Conservation (phyloP, 257 asterid genomes). For the Oldenlandia corymbosa region DNA sequence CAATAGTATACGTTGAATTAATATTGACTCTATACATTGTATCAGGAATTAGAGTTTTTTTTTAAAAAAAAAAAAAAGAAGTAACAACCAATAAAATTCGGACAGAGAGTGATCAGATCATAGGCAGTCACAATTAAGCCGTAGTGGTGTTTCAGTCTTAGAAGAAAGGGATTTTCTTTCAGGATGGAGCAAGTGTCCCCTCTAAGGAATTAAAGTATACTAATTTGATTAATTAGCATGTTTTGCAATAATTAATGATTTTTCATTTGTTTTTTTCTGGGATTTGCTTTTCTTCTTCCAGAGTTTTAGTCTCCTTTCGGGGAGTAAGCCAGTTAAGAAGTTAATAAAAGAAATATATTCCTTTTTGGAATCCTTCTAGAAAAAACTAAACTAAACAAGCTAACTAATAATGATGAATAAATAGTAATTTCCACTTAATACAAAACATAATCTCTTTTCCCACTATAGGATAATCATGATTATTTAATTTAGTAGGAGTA, state of each 20-base stretch:
- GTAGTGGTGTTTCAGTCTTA: conserved; percentile 30
- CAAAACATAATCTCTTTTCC: conserved; percentile 9
- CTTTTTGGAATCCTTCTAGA: conserved; percentile 31
- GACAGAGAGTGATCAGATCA: conserved; percentile 19
- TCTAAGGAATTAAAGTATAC: background rate
- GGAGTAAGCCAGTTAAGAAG: too few species aligned
- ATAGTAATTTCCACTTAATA: background rate
- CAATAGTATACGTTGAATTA: too few species aligned
- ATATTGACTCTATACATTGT: too few species aligned
- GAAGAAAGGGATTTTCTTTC: conserved; percentile 22
- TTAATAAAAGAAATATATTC: background rate
- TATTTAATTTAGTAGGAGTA: too few species aligned
- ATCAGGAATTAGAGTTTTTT: too few species aligned
- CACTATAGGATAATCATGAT: conserved; percentile 3
- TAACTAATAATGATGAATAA: background rate
- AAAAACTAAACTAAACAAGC: too few species aligned
- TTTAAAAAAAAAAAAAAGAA: conserved; percentile 1
- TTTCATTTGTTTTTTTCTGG: background rate
- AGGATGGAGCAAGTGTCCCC: conserved; percentile 13
- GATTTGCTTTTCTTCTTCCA: conserved; percentile 9
- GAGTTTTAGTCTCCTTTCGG: conserved; percentile 24
- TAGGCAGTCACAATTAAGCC: conserved; percentile 17
- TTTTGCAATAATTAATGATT: background rate
- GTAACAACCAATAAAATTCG: background rate
- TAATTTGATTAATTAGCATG: background rate